Conservation (phyloP, 306 rosid genomes). For the Medicago lupulina region DNA sequence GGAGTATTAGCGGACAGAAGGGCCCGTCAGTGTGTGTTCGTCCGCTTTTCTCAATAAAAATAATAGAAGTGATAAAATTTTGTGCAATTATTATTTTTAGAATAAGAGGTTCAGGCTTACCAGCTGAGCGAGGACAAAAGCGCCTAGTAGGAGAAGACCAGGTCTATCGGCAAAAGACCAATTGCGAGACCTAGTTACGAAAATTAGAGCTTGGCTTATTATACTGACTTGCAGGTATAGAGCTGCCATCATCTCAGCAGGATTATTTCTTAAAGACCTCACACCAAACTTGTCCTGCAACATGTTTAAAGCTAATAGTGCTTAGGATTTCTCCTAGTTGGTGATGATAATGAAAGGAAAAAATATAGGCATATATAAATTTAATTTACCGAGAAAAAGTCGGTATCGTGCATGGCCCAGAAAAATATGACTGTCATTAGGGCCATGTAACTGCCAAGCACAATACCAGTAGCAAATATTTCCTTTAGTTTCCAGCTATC, state of each 20-base stretch:
- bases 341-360: not conserved
- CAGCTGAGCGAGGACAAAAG: conserved; percentile 81
- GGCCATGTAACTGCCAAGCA: conserved; percentile 92
- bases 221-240: conserved; percentile 95
- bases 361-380: not conserved
- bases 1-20: not conserved
- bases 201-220: conserved; percentile 91
- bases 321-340: not conserved
- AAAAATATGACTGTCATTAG: conserved; percentile 92
- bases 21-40: not conserved
- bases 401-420: conserved; percentile 69
- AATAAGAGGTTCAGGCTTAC: conserved; percentile 53
- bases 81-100: no score
- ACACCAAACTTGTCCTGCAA: conserved; percentile 71
- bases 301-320: conserved; percentile 11
- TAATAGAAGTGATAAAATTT: no score
- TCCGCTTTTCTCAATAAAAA: no score
- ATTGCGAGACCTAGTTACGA: conserved; percentile 91
- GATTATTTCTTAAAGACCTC: conserved; percentile 40
- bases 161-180: conserved; percentile 89
- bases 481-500: conserved; percentile 95
- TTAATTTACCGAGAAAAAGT: conserved; percentile 73
- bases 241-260: conserved; percentile 83
- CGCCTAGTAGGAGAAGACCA: conserved; percentile 78
- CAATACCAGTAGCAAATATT: conserved; percentile 91